phyloP scores from a whole-genome alignment of 1,139 yeast species.

The Debaryomyces robertsiae region DNA sequence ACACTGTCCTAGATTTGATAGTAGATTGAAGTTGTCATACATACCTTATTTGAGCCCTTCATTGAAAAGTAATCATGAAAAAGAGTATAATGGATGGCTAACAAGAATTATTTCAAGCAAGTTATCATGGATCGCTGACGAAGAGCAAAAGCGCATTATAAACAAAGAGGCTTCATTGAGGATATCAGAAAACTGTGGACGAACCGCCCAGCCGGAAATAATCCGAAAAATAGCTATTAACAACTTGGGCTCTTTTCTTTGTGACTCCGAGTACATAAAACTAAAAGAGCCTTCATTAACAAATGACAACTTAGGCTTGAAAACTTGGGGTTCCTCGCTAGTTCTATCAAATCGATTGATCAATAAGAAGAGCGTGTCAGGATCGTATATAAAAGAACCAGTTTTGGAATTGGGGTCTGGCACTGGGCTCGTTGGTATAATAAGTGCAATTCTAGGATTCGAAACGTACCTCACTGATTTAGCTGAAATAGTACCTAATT shows the following conservation, averaged over 20 bases:
- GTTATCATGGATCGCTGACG: slow-evolving; percentile 49
- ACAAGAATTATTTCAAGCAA: slow-evolving; percentile 64
- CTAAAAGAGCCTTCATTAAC: slow-evolving; percentile 85
- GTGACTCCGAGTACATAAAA: slow-evolving; percentile 30
- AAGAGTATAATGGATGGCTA: slow-evolving; percentile 57
- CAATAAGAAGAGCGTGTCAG: slow-evolving; percentile 11
- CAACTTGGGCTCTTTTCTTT: slow-evolving; percentile 24
- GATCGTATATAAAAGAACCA: slow-evolving; percentile 34
- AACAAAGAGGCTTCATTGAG: slow-evolving; percentile 61
- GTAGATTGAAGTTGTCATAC: slow-evolving; percentile 25
- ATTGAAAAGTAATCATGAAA: slow-evolving; percentile 23
- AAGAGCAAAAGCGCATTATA: slow-evolving; percentile 43
- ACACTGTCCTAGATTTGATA: slow-evolving; percentile 37
- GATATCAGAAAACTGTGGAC: slow-evolving; percentile 81
- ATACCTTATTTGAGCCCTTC: slow-evolving; percentile 29
- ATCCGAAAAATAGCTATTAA: slow-evolving; percentile 49
- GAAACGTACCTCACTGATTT: slow-evolving; percentile 71
- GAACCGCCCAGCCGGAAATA: slow-evolving; percentile 80
- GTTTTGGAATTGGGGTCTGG: slow-evolving; percentile 90
- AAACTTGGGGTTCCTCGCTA: slow-evolving; percentile 94
- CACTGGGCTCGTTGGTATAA: slow-evolving; percentile 86
- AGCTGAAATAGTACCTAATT: slow-evolving; percentile 71
- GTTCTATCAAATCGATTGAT: slow-evolving; percentile 62
- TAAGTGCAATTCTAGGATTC: slow-evolving; percentile 54
- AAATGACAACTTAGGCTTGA: slow-evolving; percentile 82